Evolutionary conservation across 2,329 filamentous ascomycete genomes (phyloP).

Genomic region (Pseudogymnoascus pannorum): DNA sequence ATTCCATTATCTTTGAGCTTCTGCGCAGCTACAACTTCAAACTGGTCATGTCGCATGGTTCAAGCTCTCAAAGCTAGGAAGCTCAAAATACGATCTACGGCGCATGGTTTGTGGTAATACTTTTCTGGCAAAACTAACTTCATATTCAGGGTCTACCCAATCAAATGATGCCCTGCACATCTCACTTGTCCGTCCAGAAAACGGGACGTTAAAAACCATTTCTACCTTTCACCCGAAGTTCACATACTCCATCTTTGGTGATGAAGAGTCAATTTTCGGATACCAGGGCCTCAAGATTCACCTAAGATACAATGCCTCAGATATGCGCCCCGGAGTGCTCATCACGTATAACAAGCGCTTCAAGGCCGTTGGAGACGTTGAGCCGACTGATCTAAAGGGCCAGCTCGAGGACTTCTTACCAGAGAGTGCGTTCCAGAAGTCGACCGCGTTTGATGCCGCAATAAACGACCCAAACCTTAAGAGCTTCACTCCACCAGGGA

Average conservation of each 20-base stretch:
- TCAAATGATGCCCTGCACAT: conserved; percentile 33
- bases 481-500: conserved; percentile 66
- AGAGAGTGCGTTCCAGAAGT: conserved; percentile 41
- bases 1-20: background rate
- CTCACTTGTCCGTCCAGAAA: conserved; percentile 47
- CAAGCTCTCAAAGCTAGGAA: background rate
- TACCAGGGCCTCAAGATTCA: conserved; percentile 75
- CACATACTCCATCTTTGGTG: conserved; percentile 87
- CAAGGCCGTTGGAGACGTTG: conserved; percentile 57
- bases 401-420: conserved; percentile 54
- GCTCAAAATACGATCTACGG: background rate
- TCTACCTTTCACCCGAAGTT: conserved; percentile 75
- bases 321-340: conserved; percentile 71
- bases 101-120: background rate
- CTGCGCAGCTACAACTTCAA: background rate
- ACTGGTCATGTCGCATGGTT: background rate
- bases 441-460: background rate
- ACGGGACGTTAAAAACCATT: conserved; percentile 46
- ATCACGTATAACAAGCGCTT: conserved; percentile 68
- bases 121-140: background rate
- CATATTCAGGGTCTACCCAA: background rate
- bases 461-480: conserved; percentile 21
- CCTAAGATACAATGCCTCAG: conserved; percentile 58
- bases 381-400: conserved; percentile 61
- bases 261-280: conserved; percentile 87